Evolutionary conservation across 2,329 filamentous ascomycete species (phyloP).

Genomic region (Epichloe baconii): DNA sequence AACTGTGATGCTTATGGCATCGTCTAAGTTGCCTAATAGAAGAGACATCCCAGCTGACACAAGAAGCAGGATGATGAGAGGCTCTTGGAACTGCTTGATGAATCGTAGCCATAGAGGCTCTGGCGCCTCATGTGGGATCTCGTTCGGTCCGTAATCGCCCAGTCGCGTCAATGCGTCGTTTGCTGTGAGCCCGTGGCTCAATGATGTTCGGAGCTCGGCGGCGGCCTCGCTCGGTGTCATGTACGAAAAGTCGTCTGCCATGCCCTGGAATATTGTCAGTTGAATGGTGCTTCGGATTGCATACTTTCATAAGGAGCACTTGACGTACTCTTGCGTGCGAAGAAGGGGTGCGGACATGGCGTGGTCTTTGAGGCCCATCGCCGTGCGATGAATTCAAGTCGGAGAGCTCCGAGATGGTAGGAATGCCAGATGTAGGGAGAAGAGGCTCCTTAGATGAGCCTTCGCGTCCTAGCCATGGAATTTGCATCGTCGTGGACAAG

Average conservation of each 20-base stretch:
- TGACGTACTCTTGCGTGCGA: slow-evolving; percentile 39
- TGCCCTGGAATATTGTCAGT: slow-evolving; percentile 23
- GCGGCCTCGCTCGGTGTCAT: slow-evolving; percentile 72
- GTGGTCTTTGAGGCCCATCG: slow-evolving; percentile 17
- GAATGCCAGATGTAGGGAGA: slow-evolving; percentile 22
- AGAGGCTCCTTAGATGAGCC: slow-evolving; percentile 19
- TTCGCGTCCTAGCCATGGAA: slow-evolving; percentile 23
- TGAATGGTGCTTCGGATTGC: neutral
- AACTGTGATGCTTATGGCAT: slow-evolving; percentile 88
- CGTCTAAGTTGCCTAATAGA: slow-evolving; percentile 83
- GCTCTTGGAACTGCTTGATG: slow-evolving; percentile 92
- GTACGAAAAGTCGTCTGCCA: slow-evolving; percentile 48
- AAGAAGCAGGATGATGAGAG: slow-evolving; percentile 82
- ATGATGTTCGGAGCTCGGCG: slow-evolving; percentile 65
- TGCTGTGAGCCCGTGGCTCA: slow-evolving; percentile 67
- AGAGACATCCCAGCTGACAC: slow-evolving; percentile 80
- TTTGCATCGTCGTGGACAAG: slow-evolving; percentile 21
- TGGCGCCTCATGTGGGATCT: slow-evolving; percentile 84
- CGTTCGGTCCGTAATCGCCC: slow-evolving; percentile 75
- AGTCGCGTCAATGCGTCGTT: slow-evolving; percentile 71
- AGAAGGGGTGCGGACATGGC: slow-evolving; percentile 37
- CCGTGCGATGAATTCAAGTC: slow-evolving; percentile 11
- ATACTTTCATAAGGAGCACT: neutral
- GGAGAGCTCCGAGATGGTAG: slow-evolving; percentile 18
- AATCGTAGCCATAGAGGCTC: slow-evolving; percentile 94